These are phyloP conservation scores for Mortierella sp. DNA, from an alignment of 371 early-diverging fungal species.

Conservation along the genomic window DNA sequence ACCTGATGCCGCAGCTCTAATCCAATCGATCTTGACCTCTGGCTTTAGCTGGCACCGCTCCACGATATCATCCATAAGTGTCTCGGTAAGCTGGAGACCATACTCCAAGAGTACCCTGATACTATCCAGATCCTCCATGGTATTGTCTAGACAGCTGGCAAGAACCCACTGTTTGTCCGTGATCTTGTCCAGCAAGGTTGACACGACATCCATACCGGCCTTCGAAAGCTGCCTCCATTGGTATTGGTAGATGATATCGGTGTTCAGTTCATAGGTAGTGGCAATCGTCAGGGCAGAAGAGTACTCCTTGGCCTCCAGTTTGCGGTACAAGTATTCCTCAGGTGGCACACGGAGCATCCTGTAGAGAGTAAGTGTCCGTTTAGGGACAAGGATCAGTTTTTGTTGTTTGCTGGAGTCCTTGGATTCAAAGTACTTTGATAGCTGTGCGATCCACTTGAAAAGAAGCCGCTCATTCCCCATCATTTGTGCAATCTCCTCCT, in stretches of 20 bases:
- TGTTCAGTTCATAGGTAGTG: conserved; percentile 62
- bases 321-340: conserved; percentile 55
- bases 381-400: conserved; percentile 48
- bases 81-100: conserved; percentile 63
- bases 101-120: conserved; percentile 62
- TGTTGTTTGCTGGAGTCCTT: conserved; percentile 15
- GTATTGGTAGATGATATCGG: conserved; percentile 71
- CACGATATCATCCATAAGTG: conserved; percentile 58
- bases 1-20: conserved; percentile 36
- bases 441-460: conserved; percentile 44
- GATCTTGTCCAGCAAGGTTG: conserved; percentile 63
- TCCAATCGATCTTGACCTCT: conserved; percentile 32
- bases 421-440: conserved; percentile 34
- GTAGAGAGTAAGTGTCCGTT: conserved; percentile 51
- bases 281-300: conserved; percentile 74
- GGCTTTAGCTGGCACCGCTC: conserved; percentile 44
- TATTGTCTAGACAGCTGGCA: conserved; percentile 53
- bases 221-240: conserved; percentile 63
- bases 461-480: conserved; percentile 46
- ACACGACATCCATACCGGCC: conserved; percentile 55
- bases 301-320: conserved; percentile 61
- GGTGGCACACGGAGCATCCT: conserved; percentile 55
- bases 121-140: conserved; percentile 49
- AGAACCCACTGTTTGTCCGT: conserved; percentile 76
- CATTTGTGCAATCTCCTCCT: conserved; percentile 50